phyloP scores from a whole-genome alignment of 2,329 filamentous ascomycete species.

The Chaetomium globosum region DNA sequence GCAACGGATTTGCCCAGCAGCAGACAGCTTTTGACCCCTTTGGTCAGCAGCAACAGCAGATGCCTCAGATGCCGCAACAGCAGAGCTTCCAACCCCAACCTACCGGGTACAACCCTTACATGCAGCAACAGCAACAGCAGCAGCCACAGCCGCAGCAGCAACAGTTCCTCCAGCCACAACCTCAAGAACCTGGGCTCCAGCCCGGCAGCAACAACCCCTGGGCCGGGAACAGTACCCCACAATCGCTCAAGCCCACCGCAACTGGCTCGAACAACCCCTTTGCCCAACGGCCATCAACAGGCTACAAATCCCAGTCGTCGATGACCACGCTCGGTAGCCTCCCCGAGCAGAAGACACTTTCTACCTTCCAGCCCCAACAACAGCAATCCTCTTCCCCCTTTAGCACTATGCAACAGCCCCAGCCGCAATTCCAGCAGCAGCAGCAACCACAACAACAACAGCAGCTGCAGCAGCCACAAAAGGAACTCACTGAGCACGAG shows the following conservation, averaged over 20 bases:
- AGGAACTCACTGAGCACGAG: slow-evolving; percentile 63
- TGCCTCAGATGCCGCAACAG: slow-evolving; percentile 41
- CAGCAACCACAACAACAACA: slow-evolving; percentile 48
- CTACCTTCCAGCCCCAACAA: slow-evolving; percentile 52
- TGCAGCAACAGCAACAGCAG: slow-evolving; percentile 50
- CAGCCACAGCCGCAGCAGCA: slow-evolving; percentile 47
- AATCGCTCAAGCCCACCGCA: slow-evolving; percentile 74
- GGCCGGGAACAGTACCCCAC: slow-evolving; percentile 65
- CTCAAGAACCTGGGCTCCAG: slow-evolving; percentile 63
- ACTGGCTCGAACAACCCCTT: slow-evolving; percentile 99
- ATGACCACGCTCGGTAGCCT: slow-evolving; percentile 74
- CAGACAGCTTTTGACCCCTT: slow-evolving; percentile 71
- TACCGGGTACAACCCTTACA: slow-evolving; percentile 42
- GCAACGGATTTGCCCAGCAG: slow-evolving; percentile 69
- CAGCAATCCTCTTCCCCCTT: slow-evolving; percentile 46
- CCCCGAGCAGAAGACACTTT: slow-evolving; percentile 80
- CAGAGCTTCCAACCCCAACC: slow-evolving; percentile 52
- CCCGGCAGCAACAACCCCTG: slow-evolving; percentile 94
- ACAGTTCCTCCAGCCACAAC: slow-evolving; percentile 43
- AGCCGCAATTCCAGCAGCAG: slow-evolving; percentile 52
- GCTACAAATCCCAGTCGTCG: slow-evolving; percentile 53
- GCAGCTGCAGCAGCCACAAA: slow-evolving; percentile 53
- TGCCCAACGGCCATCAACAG: slow-evolving; percentile 50
- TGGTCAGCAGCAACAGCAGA: slow-evolving; percentile 47
- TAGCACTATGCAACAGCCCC: slow-evolving; percentile 33